phyloP scores from a whole-genome alignment of 352 stramenopile species.

The Vaucheria bursata region DNA sequence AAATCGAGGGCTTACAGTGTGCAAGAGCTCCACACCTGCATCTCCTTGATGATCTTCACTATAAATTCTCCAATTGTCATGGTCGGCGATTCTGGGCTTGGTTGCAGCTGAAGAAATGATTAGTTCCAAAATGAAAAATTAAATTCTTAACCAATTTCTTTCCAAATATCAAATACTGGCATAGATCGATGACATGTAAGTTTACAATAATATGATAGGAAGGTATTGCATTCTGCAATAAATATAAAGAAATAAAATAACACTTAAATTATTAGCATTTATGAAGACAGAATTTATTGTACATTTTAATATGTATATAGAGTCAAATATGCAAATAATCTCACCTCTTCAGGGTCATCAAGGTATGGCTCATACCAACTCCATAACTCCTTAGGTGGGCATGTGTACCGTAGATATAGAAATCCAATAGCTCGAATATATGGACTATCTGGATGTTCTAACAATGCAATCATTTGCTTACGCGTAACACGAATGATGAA shows the following conservation, averaged over 20 bases:
- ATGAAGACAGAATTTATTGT: too few relatives aligned
- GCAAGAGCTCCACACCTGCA: neutral
- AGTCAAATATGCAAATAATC: too few relatives aligned
- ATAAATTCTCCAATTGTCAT: constrained; percentile 86
- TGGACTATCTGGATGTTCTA: constrained; percentile 84
- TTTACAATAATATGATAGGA: too few relatives aligned
- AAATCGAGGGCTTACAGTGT: too few relatives aligned
- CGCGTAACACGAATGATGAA: constrained; percentile 87
- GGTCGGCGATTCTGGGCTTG: constrained; percentile 62
- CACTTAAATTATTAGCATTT: too few relatives aligned
- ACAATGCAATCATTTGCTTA: constrained; percentile 88
- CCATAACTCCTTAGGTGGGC: constrained; percentile 79
- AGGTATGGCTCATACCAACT: constrained; percentile 88
- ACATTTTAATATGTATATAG: too few relatives aligned
- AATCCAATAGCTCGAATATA: constrained; percentile 93
- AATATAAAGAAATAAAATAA: too few relatives aligned
- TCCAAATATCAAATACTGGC: too few relatives aligned
- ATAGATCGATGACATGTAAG: too few relatives aligned
- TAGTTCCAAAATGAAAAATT: too few relatives aligned
- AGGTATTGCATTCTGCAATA: too few relatives aligned
- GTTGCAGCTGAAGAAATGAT: constrained; percentile 71
- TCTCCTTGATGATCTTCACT: constrained; percentile 63
- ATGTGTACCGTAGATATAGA: constrained; percentile 93
- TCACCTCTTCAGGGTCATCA: constrained; percentile 76
- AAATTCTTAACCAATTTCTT: too few relatives aligned